These are phyloP conservation scores for Colletotrichum karsti DNA, from an alignment of 2,329 filamentous ascomycete genomes.

Conservation along the genomic window DNA sequence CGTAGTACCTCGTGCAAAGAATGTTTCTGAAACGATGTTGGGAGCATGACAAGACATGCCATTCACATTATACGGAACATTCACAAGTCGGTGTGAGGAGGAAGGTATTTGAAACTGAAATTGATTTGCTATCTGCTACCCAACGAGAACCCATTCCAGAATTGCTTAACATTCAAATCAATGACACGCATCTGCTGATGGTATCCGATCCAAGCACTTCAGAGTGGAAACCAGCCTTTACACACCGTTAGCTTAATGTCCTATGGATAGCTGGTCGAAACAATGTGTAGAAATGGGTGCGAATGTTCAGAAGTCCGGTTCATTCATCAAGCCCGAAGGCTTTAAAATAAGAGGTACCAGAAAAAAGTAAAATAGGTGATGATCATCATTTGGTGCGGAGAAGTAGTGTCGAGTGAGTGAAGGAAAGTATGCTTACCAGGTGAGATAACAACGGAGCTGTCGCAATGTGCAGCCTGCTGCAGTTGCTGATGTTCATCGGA, in stretches of 20 bases:
- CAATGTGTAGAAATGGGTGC: background rate
- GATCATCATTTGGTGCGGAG: slow-evolving; percentile 73
- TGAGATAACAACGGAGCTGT: background rate
- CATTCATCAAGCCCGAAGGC: slow-evolving; percentile 77
- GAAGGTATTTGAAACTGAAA: too few relatives aligned
- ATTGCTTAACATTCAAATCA: background rate
- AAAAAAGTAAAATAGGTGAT: slow-evolving; percentile 71
- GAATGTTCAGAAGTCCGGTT: slow-evolving; percentile 82
- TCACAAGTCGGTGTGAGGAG: too few relatives aligned
- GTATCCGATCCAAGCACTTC: background rate
- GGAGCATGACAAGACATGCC: too few relatives aligned
- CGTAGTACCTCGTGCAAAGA: too few relatives aligned
- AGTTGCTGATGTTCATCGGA: background rate
- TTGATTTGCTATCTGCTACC: slow-evolving; percentile 1
- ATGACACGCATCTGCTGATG: background rate
- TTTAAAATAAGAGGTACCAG: slow-evolving; percentile 99
- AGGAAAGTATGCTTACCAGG: slow-evolving; percentile 42
- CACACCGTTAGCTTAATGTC: slow-evolving; percentile 3
- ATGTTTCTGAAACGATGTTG: too few relatives aligned
- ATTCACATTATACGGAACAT: too few relatives aligned
- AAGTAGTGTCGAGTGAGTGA: slow-evolving; percentile 1
- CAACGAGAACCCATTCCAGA: too few relatives aligned
- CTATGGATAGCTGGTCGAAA: background rate
- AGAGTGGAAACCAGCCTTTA: background rate
- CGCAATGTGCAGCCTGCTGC: background rate